Conservation (phyloP, 2,329 filamentous ascomycete species). For the Botrytis deweyae region DNA sequence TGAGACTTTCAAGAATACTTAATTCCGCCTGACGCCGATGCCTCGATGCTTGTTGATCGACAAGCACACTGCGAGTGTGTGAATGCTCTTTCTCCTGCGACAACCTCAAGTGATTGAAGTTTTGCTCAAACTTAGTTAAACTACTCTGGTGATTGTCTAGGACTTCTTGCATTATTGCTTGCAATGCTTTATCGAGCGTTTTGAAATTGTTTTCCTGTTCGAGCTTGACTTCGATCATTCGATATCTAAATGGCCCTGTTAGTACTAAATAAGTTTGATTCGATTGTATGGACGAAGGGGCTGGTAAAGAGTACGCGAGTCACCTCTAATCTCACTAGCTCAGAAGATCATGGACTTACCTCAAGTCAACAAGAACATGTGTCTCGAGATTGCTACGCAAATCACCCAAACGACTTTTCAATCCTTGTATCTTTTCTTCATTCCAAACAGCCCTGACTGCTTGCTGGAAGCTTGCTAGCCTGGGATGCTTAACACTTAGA, state of each 20-base stretch:
- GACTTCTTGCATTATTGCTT: neutral
- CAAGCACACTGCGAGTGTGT: neutral
- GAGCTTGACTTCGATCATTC: neutral
- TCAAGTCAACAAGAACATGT: constrained; percentile 3
- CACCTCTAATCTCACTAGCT: neutral
- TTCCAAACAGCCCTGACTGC: neutral
- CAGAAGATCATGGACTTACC: neutral
- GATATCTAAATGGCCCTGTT: neutral
- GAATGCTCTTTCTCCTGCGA: neutral
- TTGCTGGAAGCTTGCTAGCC: neutral
- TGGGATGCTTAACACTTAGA: neutral
- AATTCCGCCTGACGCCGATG: neutral
- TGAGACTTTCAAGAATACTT: constrained; percentile 15
- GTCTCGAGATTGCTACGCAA: neutral
- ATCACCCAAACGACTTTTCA: neutral
- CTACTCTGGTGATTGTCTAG: neutral
- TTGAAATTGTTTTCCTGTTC: neutral
- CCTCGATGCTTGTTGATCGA: neutral
- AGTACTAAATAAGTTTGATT: neutral
- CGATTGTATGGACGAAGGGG: neutral
- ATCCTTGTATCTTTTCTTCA: neutral
- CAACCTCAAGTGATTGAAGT: neutral
- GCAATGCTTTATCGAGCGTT: neutral
- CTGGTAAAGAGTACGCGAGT: neutral
- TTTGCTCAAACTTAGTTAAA: neutral